Conservation (phyloP, 257 asterid species). For the Coffea canephora region DNA sequence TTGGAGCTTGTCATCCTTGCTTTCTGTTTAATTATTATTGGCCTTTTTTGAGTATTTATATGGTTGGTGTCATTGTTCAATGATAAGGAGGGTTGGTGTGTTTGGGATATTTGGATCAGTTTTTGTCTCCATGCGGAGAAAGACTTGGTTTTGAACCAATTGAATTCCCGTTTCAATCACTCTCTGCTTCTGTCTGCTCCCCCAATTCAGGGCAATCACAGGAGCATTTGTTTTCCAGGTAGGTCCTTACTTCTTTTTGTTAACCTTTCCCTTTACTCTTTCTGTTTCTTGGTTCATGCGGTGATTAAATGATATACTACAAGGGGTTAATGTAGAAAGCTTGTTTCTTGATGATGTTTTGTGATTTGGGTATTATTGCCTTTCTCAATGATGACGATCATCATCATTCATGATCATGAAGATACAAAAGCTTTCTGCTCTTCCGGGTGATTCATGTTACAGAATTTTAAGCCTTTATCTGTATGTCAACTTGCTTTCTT, state of each 20-base stretch:
- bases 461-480: not conserved
- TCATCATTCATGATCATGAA: not conserved
- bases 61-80: constrained; percentile 75
- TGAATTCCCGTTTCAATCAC: constrained; percentile 38
- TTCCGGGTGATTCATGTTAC: not conserved
- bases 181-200: constrained; percentile 36
- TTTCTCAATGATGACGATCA: not conserved
- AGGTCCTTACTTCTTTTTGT: constrained; percentile 12
- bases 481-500: not conserved
- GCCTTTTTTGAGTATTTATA: constrained; percentile 16
- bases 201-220: constrained; percentile 32
- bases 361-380: not conserved
- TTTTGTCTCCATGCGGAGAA: constrained; percentile 47
- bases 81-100: constrained; percentile 59
- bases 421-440: not conserved
- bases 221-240: constrained; percentile 40
- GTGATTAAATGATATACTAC: not conserved
- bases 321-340: not conserved
- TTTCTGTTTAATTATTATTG: constrained; percentile 36
- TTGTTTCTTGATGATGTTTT: not conserved
- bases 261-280: constrained; percentile 9
- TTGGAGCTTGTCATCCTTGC: constrained; percentile 38
- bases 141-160: constrained; percentile 40
- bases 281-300: constrained; percentile 1
- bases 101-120: constrained; percentile 48